These are phyloP conservation scores for Lipomyces orientalis DNA, from an alignment of 805 yeast genomes.

Conservation along the genomic window DNA sequence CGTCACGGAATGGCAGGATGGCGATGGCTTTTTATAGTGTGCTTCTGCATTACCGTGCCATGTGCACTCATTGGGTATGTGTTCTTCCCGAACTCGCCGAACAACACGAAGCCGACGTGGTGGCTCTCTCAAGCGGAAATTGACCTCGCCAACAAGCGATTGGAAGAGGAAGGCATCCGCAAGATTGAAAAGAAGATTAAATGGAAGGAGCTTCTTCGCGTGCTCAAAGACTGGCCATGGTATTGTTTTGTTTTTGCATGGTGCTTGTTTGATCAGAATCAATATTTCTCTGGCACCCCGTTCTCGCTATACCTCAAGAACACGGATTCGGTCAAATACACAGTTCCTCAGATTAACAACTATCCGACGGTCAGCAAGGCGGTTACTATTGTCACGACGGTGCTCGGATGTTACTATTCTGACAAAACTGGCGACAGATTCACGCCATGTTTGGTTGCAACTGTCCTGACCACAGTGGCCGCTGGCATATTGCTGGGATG, in stretches of 20 bases:
- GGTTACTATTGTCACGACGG: constrained; percentile 47
- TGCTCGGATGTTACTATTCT: constrained; percentile 26
- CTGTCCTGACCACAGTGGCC: constrained; percentile 74
- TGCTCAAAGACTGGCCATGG: constrained; percentile 47
- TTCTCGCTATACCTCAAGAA: constrained; percentile 50
- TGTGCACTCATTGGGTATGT: constrained; percentile 50
- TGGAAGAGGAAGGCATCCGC: constrained; percentile 42
- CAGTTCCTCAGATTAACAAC: constrained; percentile 48
- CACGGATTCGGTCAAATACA: constrained; percentile 43
- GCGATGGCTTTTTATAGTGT: constrained; percentile 67
- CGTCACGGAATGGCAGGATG: constrained; percentile 57
- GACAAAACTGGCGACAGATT: constrained; percentile 34
- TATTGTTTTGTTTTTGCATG: constrained; percentile 42
- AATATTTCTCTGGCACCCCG: constrained; percentile 25
- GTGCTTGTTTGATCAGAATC: constrained; percentile 30
- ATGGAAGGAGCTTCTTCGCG: constrained; percentile 43
- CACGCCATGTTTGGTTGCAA: constrained; percentile 64
- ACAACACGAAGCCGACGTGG: constrained; percentile 41
- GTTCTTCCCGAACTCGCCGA: constrained; percentile 63
- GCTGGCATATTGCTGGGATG: constrained; percentile 67
- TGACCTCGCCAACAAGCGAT: constrained; percentile 44
- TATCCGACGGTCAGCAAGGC: constrained; percentile 53
- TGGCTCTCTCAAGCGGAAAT: constrained; percentile 48
- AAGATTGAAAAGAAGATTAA: constrained; percentile 41
- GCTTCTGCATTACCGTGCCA: constrained; percentile 55